These are phyloP conservation scores for Diaporthe ilicicola DNA, from an alignment of 2,329 filamentous ascomycete species.

Conservation along the genomic window DNA sequence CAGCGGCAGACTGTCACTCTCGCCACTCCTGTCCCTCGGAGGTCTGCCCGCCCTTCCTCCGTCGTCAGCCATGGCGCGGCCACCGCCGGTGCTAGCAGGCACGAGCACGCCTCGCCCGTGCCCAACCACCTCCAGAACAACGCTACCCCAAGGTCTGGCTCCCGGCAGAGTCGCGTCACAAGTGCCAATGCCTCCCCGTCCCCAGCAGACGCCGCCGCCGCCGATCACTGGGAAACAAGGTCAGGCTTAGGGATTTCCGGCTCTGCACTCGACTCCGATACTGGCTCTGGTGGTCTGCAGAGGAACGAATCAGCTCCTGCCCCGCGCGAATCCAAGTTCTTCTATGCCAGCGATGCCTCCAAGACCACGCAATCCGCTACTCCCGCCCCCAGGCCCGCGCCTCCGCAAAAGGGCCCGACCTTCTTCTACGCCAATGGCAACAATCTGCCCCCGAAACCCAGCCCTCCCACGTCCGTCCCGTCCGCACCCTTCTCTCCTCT, in stretches of 20 bases:
- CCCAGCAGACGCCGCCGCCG: conserved; percentile 43
- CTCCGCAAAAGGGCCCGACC: conserved; percentile 48
- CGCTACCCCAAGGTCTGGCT: conserved; percentile 80
- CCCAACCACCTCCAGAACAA: conserved; percentile 70
- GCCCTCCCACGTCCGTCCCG: conserved; percentile 38
- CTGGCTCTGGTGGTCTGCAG: conserved; percentile 39
- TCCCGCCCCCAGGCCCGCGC: conserved; percentile 37
- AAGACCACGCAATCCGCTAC: conserved; percentile 56
- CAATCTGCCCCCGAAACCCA: conserved; percentile 46
- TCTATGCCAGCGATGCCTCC: conserved; percentile 82
- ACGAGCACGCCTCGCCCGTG: conserved; percentile 62
- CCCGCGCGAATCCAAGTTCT: conserved; percentile 76
- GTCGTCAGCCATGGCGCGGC: conserved; percentile 28
- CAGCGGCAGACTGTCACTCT: conserved; percentile 44
- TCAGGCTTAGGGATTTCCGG: conserved; percentile 46
- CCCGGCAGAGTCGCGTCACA: conserved; percentile 75
- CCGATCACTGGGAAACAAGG: conserved; percentile 49
- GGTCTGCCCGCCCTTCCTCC: conserved; percentile 41
- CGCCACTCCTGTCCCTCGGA: conserved; percentile 53
- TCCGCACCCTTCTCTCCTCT: conserved; percentile 43
- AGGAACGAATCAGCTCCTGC: conserved; percentile 42
- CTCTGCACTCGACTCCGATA: conserved; percentile 34
- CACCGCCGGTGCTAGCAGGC: conserved; percentile 43
- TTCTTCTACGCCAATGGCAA: conserved; percentile 67
- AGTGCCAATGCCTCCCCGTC: conserved; percentile 73